These are phyloP conservation scores for Quercus parvula DNA, from an alignment of 306 rosid genomes.

Conservation along the genomic window DNA sequence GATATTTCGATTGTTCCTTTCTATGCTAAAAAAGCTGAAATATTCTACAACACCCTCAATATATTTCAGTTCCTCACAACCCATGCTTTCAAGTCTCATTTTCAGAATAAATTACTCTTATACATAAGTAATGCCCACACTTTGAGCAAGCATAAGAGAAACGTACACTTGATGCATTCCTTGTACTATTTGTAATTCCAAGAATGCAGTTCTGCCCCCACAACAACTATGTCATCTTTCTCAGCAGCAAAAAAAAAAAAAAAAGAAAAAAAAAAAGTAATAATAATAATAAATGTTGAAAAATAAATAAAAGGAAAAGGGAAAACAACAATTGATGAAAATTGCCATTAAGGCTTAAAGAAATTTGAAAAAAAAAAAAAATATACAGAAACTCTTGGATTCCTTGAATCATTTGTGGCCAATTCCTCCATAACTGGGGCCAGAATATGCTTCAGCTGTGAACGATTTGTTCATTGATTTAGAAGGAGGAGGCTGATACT, in stretches of 20 bases:
- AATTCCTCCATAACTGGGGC: conserved; percentile 44
- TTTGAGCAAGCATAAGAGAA: too few relatives aligned
- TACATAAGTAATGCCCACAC: too few relatives aligned
- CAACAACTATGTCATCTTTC: too few relatives aligned
- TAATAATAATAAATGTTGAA: not conserved
- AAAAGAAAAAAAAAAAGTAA: not conserved
- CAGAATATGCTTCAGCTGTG: conserved; percentile 50
- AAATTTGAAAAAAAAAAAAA: not conserved
- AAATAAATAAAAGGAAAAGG: not conserved
- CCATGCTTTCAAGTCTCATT: too few relatives aligned
- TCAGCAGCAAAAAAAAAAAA: not conserved
- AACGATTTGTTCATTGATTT: conserved; percentile 4
- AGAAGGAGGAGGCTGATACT: conserved; percentile 1
- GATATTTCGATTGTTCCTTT: too few relatives aligned
- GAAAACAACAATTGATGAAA: not conserved
- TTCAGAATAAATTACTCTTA: too few relatives aligned
- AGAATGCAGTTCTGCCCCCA: too few relatives aligned
- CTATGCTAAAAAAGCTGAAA: too few relatives aligned
- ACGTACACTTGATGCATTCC: too few relatives aligned
- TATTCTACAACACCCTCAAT: too few relatives aligned
- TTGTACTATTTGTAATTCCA: too few relatives aligned
- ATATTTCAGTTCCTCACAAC: too few relatives aligned
- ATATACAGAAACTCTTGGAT: not conserved
- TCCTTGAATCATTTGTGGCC: conserved; percentile 21
- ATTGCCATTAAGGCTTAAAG: not conserved